A percentile compares a stretch with the other conserved stretches of the same genome.
These are phyloP conservation scores for Cryptosporidium felis DNA, from an alignment of 169 alveolate genomes.

Conservation along the genomic window DNA sequence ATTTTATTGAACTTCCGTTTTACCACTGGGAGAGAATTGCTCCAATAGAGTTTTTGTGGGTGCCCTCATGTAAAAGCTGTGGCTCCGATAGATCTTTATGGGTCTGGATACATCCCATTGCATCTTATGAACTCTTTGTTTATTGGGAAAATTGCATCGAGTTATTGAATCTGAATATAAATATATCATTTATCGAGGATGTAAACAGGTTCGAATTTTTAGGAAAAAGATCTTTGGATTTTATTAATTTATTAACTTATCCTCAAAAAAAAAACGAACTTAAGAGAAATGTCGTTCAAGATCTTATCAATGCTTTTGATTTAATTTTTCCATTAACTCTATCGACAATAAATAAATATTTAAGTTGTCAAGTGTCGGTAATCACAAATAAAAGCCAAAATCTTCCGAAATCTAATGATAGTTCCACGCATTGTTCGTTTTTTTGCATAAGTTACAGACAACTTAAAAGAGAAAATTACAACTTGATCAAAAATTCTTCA, in stretches of 20 bases:
- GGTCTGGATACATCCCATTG: slow-evolving; percentile 67
- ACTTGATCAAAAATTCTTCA: background rate
- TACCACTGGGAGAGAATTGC: slow-evolving; percentile 56
- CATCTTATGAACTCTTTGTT: slow-evolving; percentile 26
- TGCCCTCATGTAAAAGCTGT: slow-evolving; percentile 16
- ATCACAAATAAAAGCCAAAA: no score
- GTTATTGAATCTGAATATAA: background rate
- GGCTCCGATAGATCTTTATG: slow-evolving; percentile 21
- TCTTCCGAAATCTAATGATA: background rate
- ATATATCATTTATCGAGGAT: slow-evolving; percentile 26
- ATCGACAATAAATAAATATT: background rate
- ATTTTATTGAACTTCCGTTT: background rate
- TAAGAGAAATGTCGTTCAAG: background rate
- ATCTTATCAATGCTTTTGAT: background rate
- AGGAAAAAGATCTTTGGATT: slow-evolving; percentile 37
- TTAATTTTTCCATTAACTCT: slow-evolving; percentile 10
- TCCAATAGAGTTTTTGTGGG: slow-evolving; percentile 62
- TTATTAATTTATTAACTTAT: background rate
- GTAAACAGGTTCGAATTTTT: slow-evolving; percentile 36
- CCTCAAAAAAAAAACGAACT: background rate
- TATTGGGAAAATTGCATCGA: slow-evolving; percentile 49
- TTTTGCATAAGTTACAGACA: slow-evolving; percentile 15
- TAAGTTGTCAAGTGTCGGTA: no score
- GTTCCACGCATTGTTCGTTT: background rate
- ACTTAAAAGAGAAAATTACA: background rate